These are phyloP conservation scores for Lignosus rhinocerotis DNA, from an alignment of 1,284 basidiomycete genomes.

Conservation along the genomic window DNA sequence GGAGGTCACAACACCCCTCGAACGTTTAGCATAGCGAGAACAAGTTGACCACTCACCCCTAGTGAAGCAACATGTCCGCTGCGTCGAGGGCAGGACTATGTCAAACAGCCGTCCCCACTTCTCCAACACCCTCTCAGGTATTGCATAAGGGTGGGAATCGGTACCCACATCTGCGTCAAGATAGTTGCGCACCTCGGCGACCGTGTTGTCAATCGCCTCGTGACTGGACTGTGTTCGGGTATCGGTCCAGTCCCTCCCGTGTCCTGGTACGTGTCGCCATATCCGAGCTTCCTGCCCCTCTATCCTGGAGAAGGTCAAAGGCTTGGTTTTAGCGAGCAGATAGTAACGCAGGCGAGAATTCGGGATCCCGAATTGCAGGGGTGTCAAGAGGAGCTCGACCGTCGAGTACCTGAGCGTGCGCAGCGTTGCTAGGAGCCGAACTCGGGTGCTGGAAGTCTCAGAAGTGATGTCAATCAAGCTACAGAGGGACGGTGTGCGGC, in stretches of 20 bases:
- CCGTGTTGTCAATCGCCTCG: slow-evolving; percentile 6
- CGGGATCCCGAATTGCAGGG: slow-evolving; percentile 74
- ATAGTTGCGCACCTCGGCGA: slow-evolving; percentile 45
- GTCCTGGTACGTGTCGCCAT: slow-evolving; percentile 56
- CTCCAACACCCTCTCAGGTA: slow-evolving; percentile 62
- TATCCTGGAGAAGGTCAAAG: slow-evolving; percentile 33
- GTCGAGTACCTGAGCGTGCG: slow-evolving; percentile 54
- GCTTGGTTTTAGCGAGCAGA: slow-evolving; percentile 59
- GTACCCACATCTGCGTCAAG: slow-evolving; percentile 42
- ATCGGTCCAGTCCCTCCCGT: slow-evolving; percentile 43
- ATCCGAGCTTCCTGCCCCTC: slow-evolving; percentile 27
- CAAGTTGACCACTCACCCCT: slow-evolving; percentile 47
- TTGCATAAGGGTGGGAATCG: slow-evolving; percentile 31
- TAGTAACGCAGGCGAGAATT: slow-evolving; percentile 81
- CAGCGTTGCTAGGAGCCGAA: slow-evolving; percentile 51
- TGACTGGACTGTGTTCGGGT: slow-evolving; percentile 27
- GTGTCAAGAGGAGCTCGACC: slow-evolving; percentile 66
- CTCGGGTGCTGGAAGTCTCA: slow-evolving; percentile 64
- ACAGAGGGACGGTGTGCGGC: background rate
- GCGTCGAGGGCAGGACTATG: slow-evolving; percentile 65
- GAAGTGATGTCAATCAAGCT: slow-evolving; percentile 2
- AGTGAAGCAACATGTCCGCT: slow-evolving; percentile 75
- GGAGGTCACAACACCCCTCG: background rate
- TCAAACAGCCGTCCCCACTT: slow-evolving; percentile 81
- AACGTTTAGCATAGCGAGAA: background rate